Conservation (phyloP, 2,329 filamentous ascomycete species). For the Cladosporium halotolerans region DNA sequence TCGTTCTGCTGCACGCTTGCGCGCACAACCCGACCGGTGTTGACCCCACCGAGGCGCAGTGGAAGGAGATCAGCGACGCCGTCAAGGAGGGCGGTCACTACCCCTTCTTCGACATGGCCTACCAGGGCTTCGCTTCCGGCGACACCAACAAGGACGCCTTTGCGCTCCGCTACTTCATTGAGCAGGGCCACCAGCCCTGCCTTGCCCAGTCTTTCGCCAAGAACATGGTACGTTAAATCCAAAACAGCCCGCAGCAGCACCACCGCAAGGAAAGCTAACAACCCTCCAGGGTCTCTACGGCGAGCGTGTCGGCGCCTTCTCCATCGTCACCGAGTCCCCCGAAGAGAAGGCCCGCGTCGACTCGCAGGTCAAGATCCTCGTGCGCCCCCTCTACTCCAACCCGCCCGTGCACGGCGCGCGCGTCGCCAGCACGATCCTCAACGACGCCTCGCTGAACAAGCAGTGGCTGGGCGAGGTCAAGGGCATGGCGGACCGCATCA, state of each 20-base stretch:
- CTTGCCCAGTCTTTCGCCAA: constrained; percentile 95
- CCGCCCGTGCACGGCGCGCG: constrained; percentile 94
- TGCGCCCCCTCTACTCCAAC: constrained; percentile 96
- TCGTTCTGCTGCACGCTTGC: constrained; percentile 92
- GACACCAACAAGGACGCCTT: constrained; percentile 90
- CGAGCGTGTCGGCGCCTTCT: constrained; percentile 96
- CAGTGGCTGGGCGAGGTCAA: constrained; percentile 97
- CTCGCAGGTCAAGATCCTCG: constrained; percentile 96
- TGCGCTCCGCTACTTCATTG: constrained; percentile 85
- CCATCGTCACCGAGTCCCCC: constrained; percentile 73
- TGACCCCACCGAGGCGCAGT: constrained; percentile 86
- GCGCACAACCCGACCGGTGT: constrained; percentile 97
- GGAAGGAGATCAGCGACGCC: constrained; percentile 80
- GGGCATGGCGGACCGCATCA: constrained; percentile 98
- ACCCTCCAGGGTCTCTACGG: constrained; percentile 80
- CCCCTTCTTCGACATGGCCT: constrained; percentile 99
- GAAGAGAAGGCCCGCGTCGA: constrained; percentile 95
- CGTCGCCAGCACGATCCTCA: constrained; percentile 86
- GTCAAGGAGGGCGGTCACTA: constrained; percentile 84
- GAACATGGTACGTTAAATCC: constrained; percentile 70
- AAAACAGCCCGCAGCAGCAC: not conserved
- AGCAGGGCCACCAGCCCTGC: constrained; percentile 81
- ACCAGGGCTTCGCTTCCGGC: constrained; percentile 94
- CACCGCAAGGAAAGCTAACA: constrained; percentile 13
- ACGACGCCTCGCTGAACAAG: constrained; percentile 74